Evolutionary conservation across 2,329 filamentous ascomycete genomes (phyloP), one percentile per base, ranked within the genome.

Genomic region (Teratosphaeria viscida): DNA sequence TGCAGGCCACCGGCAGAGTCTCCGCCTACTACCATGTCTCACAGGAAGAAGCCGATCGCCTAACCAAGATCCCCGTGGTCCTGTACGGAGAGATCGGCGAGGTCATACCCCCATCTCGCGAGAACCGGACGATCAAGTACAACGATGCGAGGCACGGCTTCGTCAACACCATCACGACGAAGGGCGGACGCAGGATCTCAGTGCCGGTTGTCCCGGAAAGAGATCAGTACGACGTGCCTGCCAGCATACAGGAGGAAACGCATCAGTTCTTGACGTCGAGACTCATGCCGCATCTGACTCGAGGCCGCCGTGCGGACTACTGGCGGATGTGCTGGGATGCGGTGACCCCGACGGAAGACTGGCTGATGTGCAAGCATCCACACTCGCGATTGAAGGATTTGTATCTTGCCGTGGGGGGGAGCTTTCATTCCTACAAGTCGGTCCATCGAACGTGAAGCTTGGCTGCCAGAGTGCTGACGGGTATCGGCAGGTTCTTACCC

Each of bases 371-470:
- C 6, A 68, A 62, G 34, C 77, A 80, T 66, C 78, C 81, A 1
- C 76, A 82, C 61, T 71, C 76, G 4, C 70, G 76, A 6, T 64
- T 79, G 68, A 23, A 68, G 69, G 82, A 82, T 61, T 70, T 87
- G 12, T 85, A 81, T 68, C 70, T 87, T 32, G 84, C 83, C 0
- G 81, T 81, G 0, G 83, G 81, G 14, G 84, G 84, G 2, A 85
- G 82, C 14, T 84, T 86, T 62, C 83, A 86, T 67, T 80, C 81
- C 39, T 86, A 82, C 79, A 27, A 54, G 53, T 54, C 8, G 16
- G 53, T 54, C 32, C 14, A 5, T 14, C 19, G 53, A 6, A 26
- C 2, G 12, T 54, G 23, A 7, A 12, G 53, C 53, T 4, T 16
- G 5, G 23, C 29, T 54, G 5, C 19, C 2, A 6, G 7, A 6